Conservation (phyloP, 1,284 basidiomycete genomes). For the Sanghuangporus sanghuang region DNA sequence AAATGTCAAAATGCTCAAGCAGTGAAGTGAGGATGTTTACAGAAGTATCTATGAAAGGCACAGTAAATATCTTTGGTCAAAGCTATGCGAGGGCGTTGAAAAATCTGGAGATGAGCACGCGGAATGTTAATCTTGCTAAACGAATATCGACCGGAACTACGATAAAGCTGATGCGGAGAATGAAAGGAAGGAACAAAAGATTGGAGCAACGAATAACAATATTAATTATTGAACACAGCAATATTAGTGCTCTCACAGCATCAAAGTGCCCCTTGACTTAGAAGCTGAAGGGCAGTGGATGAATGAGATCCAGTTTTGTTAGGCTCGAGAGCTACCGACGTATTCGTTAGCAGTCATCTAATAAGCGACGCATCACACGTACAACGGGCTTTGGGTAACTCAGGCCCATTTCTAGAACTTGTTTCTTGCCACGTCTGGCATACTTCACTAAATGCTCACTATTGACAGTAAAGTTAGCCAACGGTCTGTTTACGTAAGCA, state of each 20-base stretch:
- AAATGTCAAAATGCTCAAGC: too few relatives aligned
- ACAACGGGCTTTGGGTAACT: constrained; percentile 14
- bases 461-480: neutral
- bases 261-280: neutral
- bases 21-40: too few relatives aligned
- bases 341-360: neutral
- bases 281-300: constrained; percentile 8
- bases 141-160: neutral
- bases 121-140: too few relatives aligned
- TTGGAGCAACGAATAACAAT: neutral
- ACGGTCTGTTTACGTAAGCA: neutral
- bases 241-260: too few relatives aligned
- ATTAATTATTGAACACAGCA: neutral
- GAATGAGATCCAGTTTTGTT: constrained; percentile 8
- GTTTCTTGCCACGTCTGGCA: constrained; percentile 1
- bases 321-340: constrained; percentile 1
- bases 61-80: too few relatives aligned
- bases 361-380: neutral
- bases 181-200: neutral
- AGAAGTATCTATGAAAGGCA: too few relatives aligned
- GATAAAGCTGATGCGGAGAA: neutral
- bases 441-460: constrained; percentile 8
- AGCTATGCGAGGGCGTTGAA: too few relatives aligned
- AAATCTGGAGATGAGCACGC: too few relatives aligned
- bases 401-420: neutral